Evolutionary conservation across 345 rosid species (phyloP).

Genomic region (Moricandia moricandioides): DNA sequence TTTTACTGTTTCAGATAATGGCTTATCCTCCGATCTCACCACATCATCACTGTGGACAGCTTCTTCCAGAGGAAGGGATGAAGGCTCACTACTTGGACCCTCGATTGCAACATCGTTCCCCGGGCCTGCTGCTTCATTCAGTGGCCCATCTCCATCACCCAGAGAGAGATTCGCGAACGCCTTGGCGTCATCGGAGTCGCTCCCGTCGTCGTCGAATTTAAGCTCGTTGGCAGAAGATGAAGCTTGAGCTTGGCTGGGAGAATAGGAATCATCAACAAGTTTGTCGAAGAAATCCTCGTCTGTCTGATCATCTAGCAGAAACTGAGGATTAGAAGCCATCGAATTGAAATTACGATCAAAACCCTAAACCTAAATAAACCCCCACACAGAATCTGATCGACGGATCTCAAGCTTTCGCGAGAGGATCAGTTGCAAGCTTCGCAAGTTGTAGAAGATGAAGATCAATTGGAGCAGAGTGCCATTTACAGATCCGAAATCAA

Average conservation of each 20-base stretch:
- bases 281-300: conserved; percentile 97
- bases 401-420: conserved; percentile 27
- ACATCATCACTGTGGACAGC: neutral
- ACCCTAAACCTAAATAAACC: conserved; percentile 20
- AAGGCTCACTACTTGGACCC: too few species aligned
- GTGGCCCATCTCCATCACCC: conserved; percentile 33
- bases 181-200: conserved; percentile 53
- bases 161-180: conserved; percentile 62
- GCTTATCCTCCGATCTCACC: conserved; percentile 29
- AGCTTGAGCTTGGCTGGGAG: conserved; percentile 22
- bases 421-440: neutral
- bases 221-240: conserved; percentile 27
- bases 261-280: conserved; percentile 67
- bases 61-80: too few species aligned
- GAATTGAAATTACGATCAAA: neutral
- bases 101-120: conserved; percentile 29
- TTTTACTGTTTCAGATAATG: conserved; percentile 19
- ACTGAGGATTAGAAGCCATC: conserved; percentile 75
- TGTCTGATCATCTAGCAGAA: conserved; percentile 89
- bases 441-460: neutral
- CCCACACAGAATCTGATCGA: conserved; percentile 19
- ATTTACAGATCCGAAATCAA: conserved; percentile 14
- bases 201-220: conserved; percentile 35
- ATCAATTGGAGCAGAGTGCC: conserved; percentile 16
- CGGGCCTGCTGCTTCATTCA: neutral